Evolutionary conservation across 768 basidiomycete species (phyloP), one percentile per base, ranked within the genome.

Genomic region (Podaxis rugospora): DNA sequence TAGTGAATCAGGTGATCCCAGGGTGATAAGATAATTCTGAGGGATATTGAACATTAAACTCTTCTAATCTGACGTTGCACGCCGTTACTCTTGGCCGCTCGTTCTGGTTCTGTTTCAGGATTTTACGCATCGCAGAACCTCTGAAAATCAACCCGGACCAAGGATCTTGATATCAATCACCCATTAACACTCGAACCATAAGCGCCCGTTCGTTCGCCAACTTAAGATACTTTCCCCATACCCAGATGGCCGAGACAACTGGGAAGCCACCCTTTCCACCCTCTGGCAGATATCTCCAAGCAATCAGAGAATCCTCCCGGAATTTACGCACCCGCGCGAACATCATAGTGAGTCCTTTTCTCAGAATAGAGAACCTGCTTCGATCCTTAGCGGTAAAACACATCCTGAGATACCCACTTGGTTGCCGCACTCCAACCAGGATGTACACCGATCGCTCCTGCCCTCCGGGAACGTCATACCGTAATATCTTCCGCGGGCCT

Each of bases 231-330:
- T 32, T 2, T 18, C 7, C 5, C 42, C 18, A n/a, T 44, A 18
- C 18, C 16, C 16, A 18, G 6, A 18, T 18, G 18, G 18, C 14
- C 6, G n/a, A 44, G 18, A 44, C 18, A 44, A 14, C 14, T 18
- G 18, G 11, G 9, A 63, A 69, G 57, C 64, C 70, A 57, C 66
- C 72, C 13, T 72, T 83, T 56, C 83, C 86, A 61, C 71, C 79
- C 49, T 74, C 81, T 55, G 76, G 81, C 21, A 63, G 69, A 37
- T 88, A 78, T 66, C 63, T 88, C 16, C 65, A 77, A 39, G 77
- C 82, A 13, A 80, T 91, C 39, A 80, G 82, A 51, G 69, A 78
- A 51, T 85, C 88, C 3, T 80, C 84, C 18, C 72, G 71, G 55
- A 71, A 76, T 23, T 69, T 86, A 55, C 77, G 86, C 23, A 66